A percentile compares a stretch with the other conserved stretches of the same genome.
Conservation (phyloP, 2,329 filamentous ascomycete genomes). For the Coniochaeta prunicola region DNA sequence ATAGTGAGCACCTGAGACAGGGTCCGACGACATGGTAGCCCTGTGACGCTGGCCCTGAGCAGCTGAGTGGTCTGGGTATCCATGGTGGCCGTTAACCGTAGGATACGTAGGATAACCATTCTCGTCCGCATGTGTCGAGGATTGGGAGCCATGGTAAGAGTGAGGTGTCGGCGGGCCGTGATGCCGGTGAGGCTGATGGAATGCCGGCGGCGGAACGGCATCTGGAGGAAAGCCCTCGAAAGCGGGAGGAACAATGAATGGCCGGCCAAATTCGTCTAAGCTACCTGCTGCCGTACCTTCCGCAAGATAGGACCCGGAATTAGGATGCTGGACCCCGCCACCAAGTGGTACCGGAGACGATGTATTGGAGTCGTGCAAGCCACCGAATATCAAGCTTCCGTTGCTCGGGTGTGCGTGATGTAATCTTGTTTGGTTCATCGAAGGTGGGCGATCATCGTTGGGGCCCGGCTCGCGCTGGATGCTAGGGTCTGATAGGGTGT, state of each 20-base stretch:
- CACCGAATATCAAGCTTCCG: conserved; percentile 49
- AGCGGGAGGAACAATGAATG: conserved; percentile 14
- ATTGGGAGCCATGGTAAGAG: conserved; percentile 56
- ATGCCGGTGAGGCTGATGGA: conserved; percentile 16
- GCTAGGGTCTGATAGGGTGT: conserved; percentile 7
- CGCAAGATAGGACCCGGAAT: conserved; percentile 17
- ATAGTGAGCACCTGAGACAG: neutral
- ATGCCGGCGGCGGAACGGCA: conserved; percentile 24
- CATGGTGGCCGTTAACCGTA: conserved; percentile 10
- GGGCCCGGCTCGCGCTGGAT: neutral
- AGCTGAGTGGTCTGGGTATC: conserved; percentile 5
- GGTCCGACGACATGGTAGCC: neutral
- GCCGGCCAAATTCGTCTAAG: conserved; percentile 15
- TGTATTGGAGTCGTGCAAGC: conserved; percentile 45
- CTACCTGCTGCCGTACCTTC: neutral
- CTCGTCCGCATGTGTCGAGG: conserved; percentile 38
- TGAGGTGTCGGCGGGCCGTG: conserved; percentile 51
- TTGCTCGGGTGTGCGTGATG: conserved; percentile 48
- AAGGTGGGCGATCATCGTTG: neutral
- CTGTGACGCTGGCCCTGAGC: conserved; percentile 3
- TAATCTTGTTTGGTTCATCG: conserved; percentile 27
- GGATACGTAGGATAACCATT: conserved; percentile 27
- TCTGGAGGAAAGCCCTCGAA: conserved; percentile 28
- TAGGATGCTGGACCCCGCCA: conserved; percentile 40
- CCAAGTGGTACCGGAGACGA: conserved; percentile 49